Percentiles rank a stretch among this genome's conserved stretches.
phyloP scores from a whole-genome alignment of 78 protist species.

The Dictyostelium purpureum region DNA sequence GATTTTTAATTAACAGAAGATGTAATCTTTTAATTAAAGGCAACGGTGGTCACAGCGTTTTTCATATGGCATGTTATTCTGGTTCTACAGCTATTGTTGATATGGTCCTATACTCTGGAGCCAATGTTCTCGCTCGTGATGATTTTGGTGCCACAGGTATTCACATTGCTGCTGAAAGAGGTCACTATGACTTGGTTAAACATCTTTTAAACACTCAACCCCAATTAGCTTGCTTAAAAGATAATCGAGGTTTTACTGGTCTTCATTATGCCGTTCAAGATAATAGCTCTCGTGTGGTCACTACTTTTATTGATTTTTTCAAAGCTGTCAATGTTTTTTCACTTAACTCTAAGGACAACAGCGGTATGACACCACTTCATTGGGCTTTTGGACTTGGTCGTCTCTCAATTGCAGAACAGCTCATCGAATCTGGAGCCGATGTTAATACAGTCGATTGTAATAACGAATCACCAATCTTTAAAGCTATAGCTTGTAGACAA shows the following conservation, averaged over 20 bases:
- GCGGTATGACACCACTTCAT: conserved; percentile 39
- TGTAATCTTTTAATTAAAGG: background rate
- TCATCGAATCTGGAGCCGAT: conserved; percentile 4
- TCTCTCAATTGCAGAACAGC: background rate
- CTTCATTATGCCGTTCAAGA: conserved; percentile 45
- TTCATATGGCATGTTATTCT: conserved; percentile 53
- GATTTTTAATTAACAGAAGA: background rate
- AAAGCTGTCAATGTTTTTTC: background rate
- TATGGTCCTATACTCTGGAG: background rate
- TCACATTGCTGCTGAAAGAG: conserved; percentile 34
- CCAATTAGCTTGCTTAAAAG: background rate
- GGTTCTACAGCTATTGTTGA: conserved; percentile 1
- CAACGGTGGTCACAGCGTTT: conserved; percentile 18
- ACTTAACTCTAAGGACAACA: background rate
- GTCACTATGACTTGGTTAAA: background rate
- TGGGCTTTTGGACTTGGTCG: conserved; percentile 59
- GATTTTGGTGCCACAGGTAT: conserved; percentile 36
- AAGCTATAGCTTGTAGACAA: background rate
- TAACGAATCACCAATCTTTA: conserved; percentile 33
- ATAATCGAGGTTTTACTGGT: conserved; percentile 14
- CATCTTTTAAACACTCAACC: background rate
- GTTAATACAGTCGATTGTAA: conserved; percentile 14
- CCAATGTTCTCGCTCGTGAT: background rate
- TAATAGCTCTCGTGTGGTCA: background rate
- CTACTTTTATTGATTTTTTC: background rate